Evolutionary conservation across 106 monocot species (phyloP).

Genomic region (Dendrobium catenatum): DNA sequence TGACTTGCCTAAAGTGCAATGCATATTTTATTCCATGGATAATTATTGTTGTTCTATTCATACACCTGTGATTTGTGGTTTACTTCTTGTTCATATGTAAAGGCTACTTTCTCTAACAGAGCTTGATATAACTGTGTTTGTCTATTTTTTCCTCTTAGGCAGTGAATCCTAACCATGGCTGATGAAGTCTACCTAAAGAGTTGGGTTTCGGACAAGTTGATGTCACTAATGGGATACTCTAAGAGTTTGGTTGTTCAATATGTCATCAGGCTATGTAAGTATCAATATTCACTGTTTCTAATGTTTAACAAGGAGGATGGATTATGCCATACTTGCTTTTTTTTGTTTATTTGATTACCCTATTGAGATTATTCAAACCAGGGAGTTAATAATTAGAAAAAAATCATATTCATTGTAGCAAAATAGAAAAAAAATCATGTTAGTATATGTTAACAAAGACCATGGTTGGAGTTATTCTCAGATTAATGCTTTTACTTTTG

Average conservation of each 20-base stretch:
- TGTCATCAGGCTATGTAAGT: conserved; percentile 68
- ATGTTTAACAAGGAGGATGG: neutral
- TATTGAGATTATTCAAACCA: neutral
- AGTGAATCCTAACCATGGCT: conserved; percentile 23
- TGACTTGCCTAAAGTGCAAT: neutral
- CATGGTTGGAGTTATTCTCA: neutral
- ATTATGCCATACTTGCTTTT: neutral
- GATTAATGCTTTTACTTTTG: neutral
- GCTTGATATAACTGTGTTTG: neutral
- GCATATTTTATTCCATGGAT: neutral
- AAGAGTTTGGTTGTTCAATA: conserved; percentile 56
- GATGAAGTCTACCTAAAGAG: conserved; percentile 36
- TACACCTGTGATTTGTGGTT: neutral
- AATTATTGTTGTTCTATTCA: neutral
- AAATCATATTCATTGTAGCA: neutral
- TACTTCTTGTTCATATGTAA: neutral
- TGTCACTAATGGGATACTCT: conserved; percentile 75
- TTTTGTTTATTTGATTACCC: neutral
- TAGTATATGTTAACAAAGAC: neutral
- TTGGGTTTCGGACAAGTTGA: conserved; percentile 82
- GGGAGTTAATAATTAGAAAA: neutral
- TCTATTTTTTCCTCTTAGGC: neutral
- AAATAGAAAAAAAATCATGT: neutral
- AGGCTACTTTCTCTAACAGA: neutral
- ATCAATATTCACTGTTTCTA: neutral